A percentile compares a stretch with the other conserved stretches of the same genome.
phyloP scores from a whole-genome alignment of 805 yeast genomes.

The Brettanomyces nanus region DNA sequence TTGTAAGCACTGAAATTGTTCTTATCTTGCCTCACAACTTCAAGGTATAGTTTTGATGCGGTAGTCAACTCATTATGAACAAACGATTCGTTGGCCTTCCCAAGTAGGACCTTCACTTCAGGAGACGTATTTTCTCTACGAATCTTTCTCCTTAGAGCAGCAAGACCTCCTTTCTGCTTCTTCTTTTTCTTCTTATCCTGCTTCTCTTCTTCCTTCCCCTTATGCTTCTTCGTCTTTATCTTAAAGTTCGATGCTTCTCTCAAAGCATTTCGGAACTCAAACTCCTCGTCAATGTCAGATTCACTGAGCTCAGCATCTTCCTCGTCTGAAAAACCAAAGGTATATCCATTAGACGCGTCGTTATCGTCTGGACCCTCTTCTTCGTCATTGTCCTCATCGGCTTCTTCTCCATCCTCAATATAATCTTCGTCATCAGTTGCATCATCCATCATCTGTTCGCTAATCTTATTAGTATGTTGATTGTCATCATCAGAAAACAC shows the following conservation, averaged over 20 bases:
- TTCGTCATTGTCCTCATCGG: slow-evolving; percentile 11
- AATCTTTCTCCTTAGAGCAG: slow-evolving; percentile 30
- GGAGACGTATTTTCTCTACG: slow-evolving; percentile 51
- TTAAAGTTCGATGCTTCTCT: slow-evolving; percentile 62
- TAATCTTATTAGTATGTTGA: slow-evolving; percentile 12
- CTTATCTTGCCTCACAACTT: slow-evolving; percentile 71
- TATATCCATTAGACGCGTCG: slow-evolving; percentile 14
- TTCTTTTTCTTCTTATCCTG: background rate
- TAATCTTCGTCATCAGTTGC: slow-evolving; percentile 12
- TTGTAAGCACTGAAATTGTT: slow-evolving; percentile 78
- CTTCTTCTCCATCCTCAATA: slow-evolving; percentile 12
- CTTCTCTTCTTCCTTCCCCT: slow-evolving; percentile 17
- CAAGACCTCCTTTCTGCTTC: slow-evolving; percentile 29
- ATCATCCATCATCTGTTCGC: slow-evolving; percentile 9
- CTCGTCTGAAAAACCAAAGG: slow-evolving; percentile 24
- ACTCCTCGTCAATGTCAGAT: slow-evolving; percentile 33
- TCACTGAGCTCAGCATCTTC: slow-evolving; percentile 23
- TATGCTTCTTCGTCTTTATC: slow-evolving; percentile 32
- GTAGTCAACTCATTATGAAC: slow-evolving; percentile 52
- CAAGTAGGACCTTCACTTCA: slow-evolving; percentile 56
- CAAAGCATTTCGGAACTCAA: slow-evolving; percentile 51
- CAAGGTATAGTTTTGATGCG: slow-evolving; percentile 54
- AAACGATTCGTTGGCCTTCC: slow-evolving; percentile 75
- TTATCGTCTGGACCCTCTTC: slow-evolving; percentile 14
- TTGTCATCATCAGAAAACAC: slow-evolving; percentile 15